phyloP scores from a whole-genome alignment of 768 basidiomycete genomes.

The Suillus ampliporus region DNA sequence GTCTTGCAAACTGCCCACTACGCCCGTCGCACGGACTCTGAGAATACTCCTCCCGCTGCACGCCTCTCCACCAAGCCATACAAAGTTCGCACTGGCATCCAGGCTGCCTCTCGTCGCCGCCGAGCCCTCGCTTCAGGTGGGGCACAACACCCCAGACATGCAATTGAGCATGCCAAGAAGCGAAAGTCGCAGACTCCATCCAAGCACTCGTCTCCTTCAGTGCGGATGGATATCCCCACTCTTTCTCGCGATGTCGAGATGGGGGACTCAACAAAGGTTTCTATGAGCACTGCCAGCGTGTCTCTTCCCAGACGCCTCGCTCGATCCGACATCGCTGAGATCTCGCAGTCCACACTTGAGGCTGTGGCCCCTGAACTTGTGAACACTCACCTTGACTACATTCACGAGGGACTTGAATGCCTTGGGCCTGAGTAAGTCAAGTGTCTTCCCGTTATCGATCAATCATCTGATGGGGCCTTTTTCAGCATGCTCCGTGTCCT shows the following conservation, averaged over 20 bases:
- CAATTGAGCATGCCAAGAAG: conserved; percentile 46
- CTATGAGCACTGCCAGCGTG: conserved; percentile 14
- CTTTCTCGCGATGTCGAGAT: conserved; percentile 11
- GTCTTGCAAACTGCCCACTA: conserved; percentile 27
- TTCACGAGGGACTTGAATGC: conserved; percentile 32
- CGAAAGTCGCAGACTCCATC: conserved; percentile 30
- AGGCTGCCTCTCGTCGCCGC: conserved; percentile 42
- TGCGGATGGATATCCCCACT: conserved; percentile 38
- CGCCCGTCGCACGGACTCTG: conserved; percentile 31
- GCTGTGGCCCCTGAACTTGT: conserved; percentile 34
- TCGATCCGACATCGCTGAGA: conserved; percentile 21
- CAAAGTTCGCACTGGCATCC: conserved; percentile 35
- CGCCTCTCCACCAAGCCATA: conserved; percentile 12
- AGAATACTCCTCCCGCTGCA: conserved; percentile 40
- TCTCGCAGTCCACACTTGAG: conserved; percentile 21
- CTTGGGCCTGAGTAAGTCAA: conserved; percentile 34
- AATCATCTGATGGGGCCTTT: conserved; percentile 16
- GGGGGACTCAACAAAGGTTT: conserved; percentile 14
- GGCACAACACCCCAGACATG: conserved; percentile 38
- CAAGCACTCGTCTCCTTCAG: conserved; percentile 20
- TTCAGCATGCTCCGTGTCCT: conserved; percentile 39
- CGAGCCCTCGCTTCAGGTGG: conserved; percentile 41
- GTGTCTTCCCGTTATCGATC: neutral
- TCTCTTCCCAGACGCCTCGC: conserved; percentile 31
- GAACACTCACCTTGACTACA: conserved; percentile 27